Base-by-base conservation (phyloP, 2,329 filamentous ascomycete species). In the Aphanoascus verrucosus region DNA sequence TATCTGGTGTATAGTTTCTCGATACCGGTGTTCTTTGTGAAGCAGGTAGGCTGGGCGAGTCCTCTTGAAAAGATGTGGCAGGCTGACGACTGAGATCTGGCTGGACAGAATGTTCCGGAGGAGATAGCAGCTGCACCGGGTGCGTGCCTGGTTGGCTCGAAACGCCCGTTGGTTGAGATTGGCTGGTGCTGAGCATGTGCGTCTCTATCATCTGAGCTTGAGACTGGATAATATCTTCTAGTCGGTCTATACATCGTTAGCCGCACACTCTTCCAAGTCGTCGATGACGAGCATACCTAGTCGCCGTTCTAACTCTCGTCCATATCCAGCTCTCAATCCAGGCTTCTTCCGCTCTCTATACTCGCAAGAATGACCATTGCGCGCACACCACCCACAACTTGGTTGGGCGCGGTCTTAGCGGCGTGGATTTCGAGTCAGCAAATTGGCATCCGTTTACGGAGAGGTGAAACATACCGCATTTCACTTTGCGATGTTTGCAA, bases 341-440 rank as follows among this genome's bases (percentile, higher is more conserved):
- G 83, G 82, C 65, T 85, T 86, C 69, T 85, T 85, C 41, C 83
- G 75, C 61, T 85, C 83, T 56, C 80, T 81, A 64, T 86, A 86
- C 64, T 84, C 80, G 64, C 83, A 86, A 41, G 74, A 61, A 58
- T 84, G 79, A 55, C 77, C 77, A 66, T 86, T 85, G 49, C 83
- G 79, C 48, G 79, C 69, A 65, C 83, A 87, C 83, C 83, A 86
- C 19, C 82, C 82, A 67, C 83, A 86, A n/a, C 77, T 76, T 1
- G 78, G 78, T 60, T 80, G 77, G 34, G 72, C 71, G 53, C 77
- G 75, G 61, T 81, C 72, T 59, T 31, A 8, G 23, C 34, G 20
- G 12, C 23, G 38, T 43, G 37, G 35, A 44, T n/a, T 45, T 31
- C 12, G 6, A 23, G 42, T n/a, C 42, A 28, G 14, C 15, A 45